Conservation (phyloP, 73 alveolate species). For the Breviolum minutum region DNA sequence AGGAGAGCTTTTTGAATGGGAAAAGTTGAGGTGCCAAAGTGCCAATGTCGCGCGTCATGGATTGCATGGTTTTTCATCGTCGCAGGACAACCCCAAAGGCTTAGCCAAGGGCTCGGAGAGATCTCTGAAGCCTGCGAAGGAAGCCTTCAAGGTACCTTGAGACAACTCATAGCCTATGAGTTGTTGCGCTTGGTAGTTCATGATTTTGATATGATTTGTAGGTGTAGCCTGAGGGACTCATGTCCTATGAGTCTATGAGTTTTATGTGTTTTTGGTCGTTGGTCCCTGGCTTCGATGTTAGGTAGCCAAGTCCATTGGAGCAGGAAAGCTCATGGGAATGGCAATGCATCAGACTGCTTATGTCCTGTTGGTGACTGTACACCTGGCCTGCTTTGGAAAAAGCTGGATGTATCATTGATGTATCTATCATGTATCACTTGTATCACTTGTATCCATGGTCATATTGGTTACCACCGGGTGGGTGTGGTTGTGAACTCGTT, state of each 20-base stretch:
- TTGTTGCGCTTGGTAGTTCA: not conserved
- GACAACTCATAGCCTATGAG: not conserved
- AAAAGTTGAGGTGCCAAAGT: not conserved
- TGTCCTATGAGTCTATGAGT: too few species aligned
- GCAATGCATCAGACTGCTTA: constrained; percentile 90
- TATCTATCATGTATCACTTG: not conserved
- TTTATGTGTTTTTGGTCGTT: too few species aligned
- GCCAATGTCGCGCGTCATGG: not conserved
- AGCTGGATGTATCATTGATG: not conserved
- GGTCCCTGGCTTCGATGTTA: not conserved
- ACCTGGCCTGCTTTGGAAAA: not conserved
- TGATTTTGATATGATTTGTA: not conserved
- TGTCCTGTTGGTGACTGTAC: constrained; percentile 62
- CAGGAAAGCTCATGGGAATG: constrained; percentile 86
- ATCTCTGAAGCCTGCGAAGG: constrained; percentile 65
- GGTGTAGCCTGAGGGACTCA: too few species aligned
- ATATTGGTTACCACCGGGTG: too few species aligned
- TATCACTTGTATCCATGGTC: too few species aligned
- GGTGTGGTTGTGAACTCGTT: not conserved
- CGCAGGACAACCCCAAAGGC: constrained; percentile 81
- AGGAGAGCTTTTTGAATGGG: not conserved
- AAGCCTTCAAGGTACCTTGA: constrained; percentile 60
- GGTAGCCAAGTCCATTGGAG: constrained; percentile 91
- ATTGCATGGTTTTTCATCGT: not conserved
- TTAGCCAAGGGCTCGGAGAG: constrained; percentile 91